Evolutionary conservation across 1,284 basidiomycete genomes (phyloP), one percentile per base, ranked within the genome.

Genomic region (Trichosporon coremiiforme): DNA sequence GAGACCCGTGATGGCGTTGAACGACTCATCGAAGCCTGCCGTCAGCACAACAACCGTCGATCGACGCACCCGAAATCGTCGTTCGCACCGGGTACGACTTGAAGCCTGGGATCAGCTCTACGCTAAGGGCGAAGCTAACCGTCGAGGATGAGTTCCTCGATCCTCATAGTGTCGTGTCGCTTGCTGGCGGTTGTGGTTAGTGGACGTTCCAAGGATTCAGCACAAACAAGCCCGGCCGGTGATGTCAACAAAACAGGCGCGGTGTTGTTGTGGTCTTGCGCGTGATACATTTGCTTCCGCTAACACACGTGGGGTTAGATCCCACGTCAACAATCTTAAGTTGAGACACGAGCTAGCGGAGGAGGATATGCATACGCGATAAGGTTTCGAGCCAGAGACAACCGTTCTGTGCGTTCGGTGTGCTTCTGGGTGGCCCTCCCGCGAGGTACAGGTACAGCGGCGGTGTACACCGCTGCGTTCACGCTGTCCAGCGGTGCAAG

Each of bases 71-170:
- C 0, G 90, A 91, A 71, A 98, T 96, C 78, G 92, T 91, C 0
- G 95, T 98, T 55, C 95, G 89, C 35, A 95, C 94, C 20, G 95
- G 95, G 79, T 98, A 98, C 17, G 95, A 98, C 84, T 98, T 98
- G 88, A 95, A 95, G 66, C 93, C 92, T 94, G 71, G 0, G 36
- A 64, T 69, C 47, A 72, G 68, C 64, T 38, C 7, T 0, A 7
- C 20, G 9, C 17, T 0, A 3, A 4, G 25, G 3, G 2, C 4
- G 2, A 3, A 9, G 71, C 80, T 35, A 69, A 87, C 90, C 91
- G 83, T 93, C 91, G 64, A 93, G 85, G 66, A 93, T 89, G 57
- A 93, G 87, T 77, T 93, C 91, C 79, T 92, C 90, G 66, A 93
- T 93, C 72, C 90, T 86, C 91, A 93, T 93, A 33, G 47, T 80